These are phyloP conservation scores for Neurospora pannonica DNA, from an alignment of 495 filamentous ascomycete genomes.

Conservation along the genomic window DNA sequence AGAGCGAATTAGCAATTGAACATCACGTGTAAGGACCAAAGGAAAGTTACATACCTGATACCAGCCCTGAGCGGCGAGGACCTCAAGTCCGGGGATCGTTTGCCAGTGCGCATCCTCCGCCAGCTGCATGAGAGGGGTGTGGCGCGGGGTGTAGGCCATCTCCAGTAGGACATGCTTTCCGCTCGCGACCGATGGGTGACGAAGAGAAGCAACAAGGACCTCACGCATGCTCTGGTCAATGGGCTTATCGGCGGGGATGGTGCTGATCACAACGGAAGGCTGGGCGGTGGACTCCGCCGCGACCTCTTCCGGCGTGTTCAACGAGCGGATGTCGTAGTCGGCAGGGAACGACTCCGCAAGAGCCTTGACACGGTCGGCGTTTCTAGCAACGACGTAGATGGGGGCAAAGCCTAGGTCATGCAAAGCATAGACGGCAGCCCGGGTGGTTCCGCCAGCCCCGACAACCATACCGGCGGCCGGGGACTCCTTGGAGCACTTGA, in stretches of 20 bases:
- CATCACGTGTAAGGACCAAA: not conserved
- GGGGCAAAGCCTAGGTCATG: conserved; percentile 73
- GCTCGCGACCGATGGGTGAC: conserved; percentile 24
- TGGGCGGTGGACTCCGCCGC: conserved; percentile 32
- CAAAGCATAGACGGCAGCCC: conserved; percentile 84
- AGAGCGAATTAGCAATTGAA: conserved; percentile 7
- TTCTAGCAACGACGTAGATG: conserved; percentile 80
- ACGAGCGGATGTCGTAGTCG: conserved; percentile 61
- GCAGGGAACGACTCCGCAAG: conserved; percentile 66
- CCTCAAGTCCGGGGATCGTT: conserved; percentile 80
- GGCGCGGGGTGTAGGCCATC: conserved; percentile 90
- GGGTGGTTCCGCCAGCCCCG: conserved; percentile 83
- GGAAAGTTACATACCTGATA: conserved; percentile 43
- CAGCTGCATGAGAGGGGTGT: conserved; percentile 78
- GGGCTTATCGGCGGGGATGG: conserved; percentile 80
- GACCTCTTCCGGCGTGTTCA: conserved; percentile 45
- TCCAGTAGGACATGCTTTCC: conserved; percentile 58
- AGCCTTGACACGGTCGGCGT: conserved; percentile 51
- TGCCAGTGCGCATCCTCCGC: conserved; percentile 76
- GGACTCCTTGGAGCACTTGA: conserved; percentile 21
- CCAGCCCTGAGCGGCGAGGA: conserved; percentile 80
- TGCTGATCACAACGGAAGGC: conserved; percentile 73
- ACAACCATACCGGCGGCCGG: conserved; percentile 58
- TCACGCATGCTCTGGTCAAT: conserved; percentile 65
- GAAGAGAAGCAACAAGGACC: conserved; percentile 53